A percentile compares a stretch with the other conserved stretches of the same genome.
These are phyloP conservation scores for Cornus suecica DNA, from an alignment of 148 eudicot genomes.

Conservation along the genomic window DNA sequence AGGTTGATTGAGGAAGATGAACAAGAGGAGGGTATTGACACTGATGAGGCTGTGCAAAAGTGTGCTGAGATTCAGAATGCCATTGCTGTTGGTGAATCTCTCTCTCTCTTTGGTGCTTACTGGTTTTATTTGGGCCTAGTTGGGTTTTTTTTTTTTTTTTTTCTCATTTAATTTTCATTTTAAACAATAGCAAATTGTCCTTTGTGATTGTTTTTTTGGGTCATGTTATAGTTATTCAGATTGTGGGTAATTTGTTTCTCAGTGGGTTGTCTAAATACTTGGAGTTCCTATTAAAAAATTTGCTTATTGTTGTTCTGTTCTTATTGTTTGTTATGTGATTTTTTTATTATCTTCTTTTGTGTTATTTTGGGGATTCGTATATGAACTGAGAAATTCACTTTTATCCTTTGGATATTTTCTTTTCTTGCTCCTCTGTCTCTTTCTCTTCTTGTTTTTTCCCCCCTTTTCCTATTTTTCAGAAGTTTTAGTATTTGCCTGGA, in stretches of 20 bases:
- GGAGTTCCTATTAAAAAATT: background rate
- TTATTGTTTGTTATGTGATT: background rate
- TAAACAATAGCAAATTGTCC: background rate
- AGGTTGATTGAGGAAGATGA: slow-evolving; percentile 18
- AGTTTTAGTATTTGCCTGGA: too few relatives aligned
- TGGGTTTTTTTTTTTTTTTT: too few relatives aligned
- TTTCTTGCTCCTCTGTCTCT: background rate
- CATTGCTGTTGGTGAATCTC: slow-evolving; percentile 12
- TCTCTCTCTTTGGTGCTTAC: slow-evolving; percentile 8
- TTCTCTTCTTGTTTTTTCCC: background rate
- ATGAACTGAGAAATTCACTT: background rate
- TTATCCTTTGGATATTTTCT: background rate
- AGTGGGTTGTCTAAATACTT: background rate
- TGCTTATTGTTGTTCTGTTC: slow-evolving; percentile 2
- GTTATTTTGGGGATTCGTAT: background rate
- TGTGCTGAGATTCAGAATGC: slow-evolving; percentile 22
- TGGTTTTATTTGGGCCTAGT: too few relatives aligned
- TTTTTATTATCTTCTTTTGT: too few relatives aligned
- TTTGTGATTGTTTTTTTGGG: too few relatives aligned
- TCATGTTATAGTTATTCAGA: background rate
- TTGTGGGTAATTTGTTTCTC: background rate
- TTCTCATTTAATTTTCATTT: too few relatives aligned
- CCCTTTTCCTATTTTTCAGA: too few relatives aligned
- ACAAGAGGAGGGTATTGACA: slow-evolving; percentile 17
- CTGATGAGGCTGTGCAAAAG: slow-evolving; percentile 12